Percentiles rank a stretch among this genome's conserved stretches.
Evolutionary conservation across 768 basidiomycete genomes (phyloP).

Genomic region (Sporobolomyces phaffii): DNA sequence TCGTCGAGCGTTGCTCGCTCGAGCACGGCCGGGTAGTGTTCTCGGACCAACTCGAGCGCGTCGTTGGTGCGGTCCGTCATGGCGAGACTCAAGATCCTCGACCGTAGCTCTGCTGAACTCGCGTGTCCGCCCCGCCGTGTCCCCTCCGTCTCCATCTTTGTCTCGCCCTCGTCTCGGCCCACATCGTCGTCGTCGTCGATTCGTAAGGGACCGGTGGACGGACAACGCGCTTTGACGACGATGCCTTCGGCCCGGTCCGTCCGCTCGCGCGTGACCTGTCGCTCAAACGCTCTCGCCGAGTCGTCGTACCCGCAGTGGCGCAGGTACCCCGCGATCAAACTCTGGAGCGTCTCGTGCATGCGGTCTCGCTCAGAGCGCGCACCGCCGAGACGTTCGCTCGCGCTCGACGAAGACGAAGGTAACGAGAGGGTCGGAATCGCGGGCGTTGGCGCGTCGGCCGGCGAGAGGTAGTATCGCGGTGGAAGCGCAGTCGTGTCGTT

Average conservation of each 20-base stretch:
- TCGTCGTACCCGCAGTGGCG: constrained; percentile 75
- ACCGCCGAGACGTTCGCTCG: too few species aligned
- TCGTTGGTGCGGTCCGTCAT: constrained; percentile 64
- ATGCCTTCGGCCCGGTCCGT: constrained; percentile 16
- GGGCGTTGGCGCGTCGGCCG: background rate
- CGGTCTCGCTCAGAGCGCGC: constrained; percentile 45
- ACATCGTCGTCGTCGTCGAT: background rate
- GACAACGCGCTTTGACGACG: too few species aligned
- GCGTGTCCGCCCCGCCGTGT: background rate
- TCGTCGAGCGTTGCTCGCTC: constrained; percentile 48
- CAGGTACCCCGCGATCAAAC: constrained; percentile 71
- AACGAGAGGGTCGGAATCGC: constrained; percentile 7
- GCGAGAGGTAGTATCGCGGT: constrained; percentile 5
- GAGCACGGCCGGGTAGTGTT: constrained; percentile 61
- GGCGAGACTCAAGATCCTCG: constrained; percentile 65
- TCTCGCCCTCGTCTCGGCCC: background rate
- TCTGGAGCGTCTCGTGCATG: constrained; percentile 59
- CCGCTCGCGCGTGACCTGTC: constrained; percentile 46
- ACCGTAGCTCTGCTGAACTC: constrained; percentile 48
- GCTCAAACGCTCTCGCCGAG: constrained; percentile 63
- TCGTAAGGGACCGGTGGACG: too few species aligned
- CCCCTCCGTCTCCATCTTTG: background rate
- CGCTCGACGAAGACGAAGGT: background rate
- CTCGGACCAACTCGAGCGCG: constrained; percentile 57
- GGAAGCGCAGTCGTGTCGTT: background rate